phyloP scores from a whole-genome alignment of 768 basidiomycete species.

The Pluteus cervinus region DNA sequence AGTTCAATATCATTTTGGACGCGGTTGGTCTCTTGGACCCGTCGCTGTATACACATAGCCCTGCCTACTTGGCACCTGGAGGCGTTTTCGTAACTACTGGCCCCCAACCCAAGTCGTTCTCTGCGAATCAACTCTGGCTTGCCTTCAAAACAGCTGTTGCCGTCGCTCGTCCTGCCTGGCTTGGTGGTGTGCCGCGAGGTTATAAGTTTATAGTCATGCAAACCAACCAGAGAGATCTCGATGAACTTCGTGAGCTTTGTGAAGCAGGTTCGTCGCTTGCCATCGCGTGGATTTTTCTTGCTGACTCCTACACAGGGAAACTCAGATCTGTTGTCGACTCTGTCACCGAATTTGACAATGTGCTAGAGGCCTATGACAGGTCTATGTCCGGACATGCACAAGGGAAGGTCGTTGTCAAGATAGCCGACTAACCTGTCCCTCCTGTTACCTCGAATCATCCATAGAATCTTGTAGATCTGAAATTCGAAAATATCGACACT shows the following conservation, averaged over 20 bases:
- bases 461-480: too few relatives aligned
- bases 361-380: constrained; percentile 54
- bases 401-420: constrained; percentile 63
- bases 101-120: constrained; percentile 27
- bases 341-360: constrained; percentile 49
- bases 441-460: too few relatives aligned
- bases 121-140: constrained; percentile 24
- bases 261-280: neutral
- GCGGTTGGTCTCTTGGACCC: constrained; percentile 45
- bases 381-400: constrained; percentile 48
- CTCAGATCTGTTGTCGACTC: constrained; percentile 57
- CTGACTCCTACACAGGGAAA: constrained; percentile 28
- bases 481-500: too few relatives aligned
- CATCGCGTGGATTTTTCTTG: neutral
- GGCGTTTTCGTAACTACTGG: constrained; percentile 52
- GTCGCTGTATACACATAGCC: constrained; percentile 41
- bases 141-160: constrained; percentile 26
- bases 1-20: constrained; percentile 57
- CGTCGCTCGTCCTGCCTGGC: constrained; percentile 34
- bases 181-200: constrained; percentile 46
- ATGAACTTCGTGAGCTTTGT: neutral
- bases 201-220: constrained; percentile 30
- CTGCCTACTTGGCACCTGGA: constrained; percentile 46
- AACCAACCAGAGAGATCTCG: neutral
- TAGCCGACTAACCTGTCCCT: too few relatives aligned